Evolutionary conservation across 78 protist genomes (phyloP).

Genomic region (Chrysochromulina tobinii): DNA sequence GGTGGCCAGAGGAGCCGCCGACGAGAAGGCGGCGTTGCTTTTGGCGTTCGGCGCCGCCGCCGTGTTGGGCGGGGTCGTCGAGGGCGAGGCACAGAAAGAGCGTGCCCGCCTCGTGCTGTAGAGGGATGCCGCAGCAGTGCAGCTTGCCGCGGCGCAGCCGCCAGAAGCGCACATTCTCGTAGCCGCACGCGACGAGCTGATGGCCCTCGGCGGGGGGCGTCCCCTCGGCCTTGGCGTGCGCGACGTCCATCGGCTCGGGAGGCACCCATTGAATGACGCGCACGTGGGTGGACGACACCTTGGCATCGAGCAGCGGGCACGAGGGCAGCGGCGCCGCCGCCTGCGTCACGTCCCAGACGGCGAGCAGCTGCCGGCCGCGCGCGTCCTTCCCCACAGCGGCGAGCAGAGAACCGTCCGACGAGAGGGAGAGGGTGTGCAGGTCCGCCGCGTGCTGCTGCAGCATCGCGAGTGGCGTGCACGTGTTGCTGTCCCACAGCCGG

Average conservation of each 20-base stretch:
- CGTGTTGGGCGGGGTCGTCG: neutral
- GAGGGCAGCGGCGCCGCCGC: neutral
- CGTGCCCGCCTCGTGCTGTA: neutral
- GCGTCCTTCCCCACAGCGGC: neutral
- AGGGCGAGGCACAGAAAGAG: neutral
- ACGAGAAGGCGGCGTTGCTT: neutral
- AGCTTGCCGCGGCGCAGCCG: neutral
- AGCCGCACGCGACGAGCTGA: neutral
- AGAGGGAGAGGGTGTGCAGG: neutral
- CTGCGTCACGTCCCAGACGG: neutral
- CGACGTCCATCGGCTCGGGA: neutral
- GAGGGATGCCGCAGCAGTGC: neutral
- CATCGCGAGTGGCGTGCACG: neutral
- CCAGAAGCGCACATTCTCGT: neutral
- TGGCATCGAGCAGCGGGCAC: neutral
- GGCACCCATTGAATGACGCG: neutral
- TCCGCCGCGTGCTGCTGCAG: neutral
- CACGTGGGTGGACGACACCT: neutral
- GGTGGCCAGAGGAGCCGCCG: neutral
- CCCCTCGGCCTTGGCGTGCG: neutral
- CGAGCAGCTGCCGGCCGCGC: neutral
- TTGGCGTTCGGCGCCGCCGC: no score
- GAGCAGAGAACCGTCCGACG: neutral
- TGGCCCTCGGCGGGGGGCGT: neutral
- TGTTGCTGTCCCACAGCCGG: neutral